Base-by-base conservation (phyloP, 2,329 filamentous ascomycete genomes). In the Aspergillus pseudoviridinutans region DNA sequence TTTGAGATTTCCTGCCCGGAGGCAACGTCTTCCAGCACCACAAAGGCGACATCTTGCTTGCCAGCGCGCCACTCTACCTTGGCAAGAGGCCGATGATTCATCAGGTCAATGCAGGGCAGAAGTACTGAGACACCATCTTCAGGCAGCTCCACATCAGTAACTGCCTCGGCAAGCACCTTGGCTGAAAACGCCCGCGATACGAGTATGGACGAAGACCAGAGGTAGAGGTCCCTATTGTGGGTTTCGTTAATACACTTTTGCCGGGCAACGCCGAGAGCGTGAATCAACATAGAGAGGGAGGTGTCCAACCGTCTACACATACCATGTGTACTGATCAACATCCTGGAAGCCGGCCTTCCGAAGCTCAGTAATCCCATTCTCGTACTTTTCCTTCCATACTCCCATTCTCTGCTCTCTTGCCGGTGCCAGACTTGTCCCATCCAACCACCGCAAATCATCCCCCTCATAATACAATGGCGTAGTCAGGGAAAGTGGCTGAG, bases 61-160 rank as follows among this genome's bases (percentile, higher is more conserved):
- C 71, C 74, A 57, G 76, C 75, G 25, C 81, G 77, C 88, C 88
- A 91, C 46, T 78, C 73, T 1, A 86, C 81, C 46, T 80, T 74
- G 0, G 85, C 81, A 22, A 81, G 74, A 50, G 87, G 86, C 53
- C 83, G 82, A 67, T 92, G 89, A 66, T 92, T 92, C 10, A 84
- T 84, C 28, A 91, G 79, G 67, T 92, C 89, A 56, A 90, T 82
- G 3, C 91, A 76, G 1, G 89, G 89, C 35, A 91, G 78, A 4
- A 92, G 77, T 7, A 91, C 80, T 1, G 87, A 87, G 58, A 89
- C 87, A 64, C 85, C 83, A 53, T 88, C 84, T 3, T 79, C 68
- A 4, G 74, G 69, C 51, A 79, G 78, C 32, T 75, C 74, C 2
- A 72, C 66, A 20, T 66, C 32, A 68, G 68, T 61, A 27, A 74